Percentiles rank a stretch among this genome's conserved stretches.
These are phyloP conservation scores for Trichothecium sympodiale DNA, from an alignment of 2,329 filamentous ascomycete genomes.

Conservation along the genomic window DNA sequence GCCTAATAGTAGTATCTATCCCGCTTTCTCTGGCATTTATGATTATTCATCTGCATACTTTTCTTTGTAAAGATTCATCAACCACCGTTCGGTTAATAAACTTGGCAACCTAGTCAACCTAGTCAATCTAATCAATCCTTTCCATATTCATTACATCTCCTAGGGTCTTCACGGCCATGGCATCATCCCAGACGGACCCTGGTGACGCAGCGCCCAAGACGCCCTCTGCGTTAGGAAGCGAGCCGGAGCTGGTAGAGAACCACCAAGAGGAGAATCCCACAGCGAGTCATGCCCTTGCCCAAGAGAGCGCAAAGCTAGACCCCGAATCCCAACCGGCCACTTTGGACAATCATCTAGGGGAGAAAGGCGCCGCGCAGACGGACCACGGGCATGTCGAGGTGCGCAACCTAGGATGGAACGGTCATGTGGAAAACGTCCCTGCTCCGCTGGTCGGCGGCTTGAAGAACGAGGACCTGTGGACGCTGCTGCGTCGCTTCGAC, in stretches of 20 bases:
- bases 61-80: no score
- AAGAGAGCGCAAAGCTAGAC: constrained; percentile 13
- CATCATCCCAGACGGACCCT: not conserved
- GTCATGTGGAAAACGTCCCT: constrained; percentile 42
- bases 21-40: no score
- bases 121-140: no score
- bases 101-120: no score
- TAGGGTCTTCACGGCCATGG: not conserved
- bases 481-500: constrained; percentile 62
- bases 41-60: no score
- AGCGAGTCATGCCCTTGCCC: constrained; percentile 23
- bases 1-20: no score
- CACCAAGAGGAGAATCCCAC: constrained; percentile 19
- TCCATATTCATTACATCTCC: no score
- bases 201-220: not conserved
- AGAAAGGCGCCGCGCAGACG: constrained; percentile 33
- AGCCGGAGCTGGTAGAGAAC: constrained; percentile 17
- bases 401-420: constrained; percentile 59
- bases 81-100: no score
- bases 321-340: constrained; percentile 14
- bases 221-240: constrained; percentile 7
- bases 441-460: constrained; percentile 55
- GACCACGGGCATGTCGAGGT: constrained; percentile 43
- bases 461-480: constrained; percentile 63
- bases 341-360: not conserved